phyloP scores from a whole-genome alignment of 352 stramenopile species.

The Phytophthora ohioensis region DNA sequence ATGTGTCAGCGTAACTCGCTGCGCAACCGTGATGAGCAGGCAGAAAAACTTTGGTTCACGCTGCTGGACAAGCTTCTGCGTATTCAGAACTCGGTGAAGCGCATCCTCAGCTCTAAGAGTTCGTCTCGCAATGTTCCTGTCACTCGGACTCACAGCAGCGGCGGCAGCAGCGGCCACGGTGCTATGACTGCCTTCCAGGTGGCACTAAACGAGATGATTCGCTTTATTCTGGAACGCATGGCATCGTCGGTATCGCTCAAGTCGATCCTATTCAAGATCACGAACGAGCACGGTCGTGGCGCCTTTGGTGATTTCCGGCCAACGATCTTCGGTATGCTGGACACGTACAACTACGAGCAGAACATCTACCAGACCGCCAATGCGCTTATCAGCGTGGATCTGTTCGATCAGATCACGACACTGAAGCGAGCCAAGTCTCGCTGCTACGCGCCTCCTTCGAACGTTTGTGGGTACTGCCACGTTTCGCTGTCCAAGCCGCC shows the following conservation, averaged over 20 bases:
- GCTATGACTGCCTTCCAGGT: conserved; percentile 91
- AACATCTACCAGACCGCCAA: conserved; percentile 92
- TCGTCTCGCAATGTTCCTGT: conserved; percentile 60
- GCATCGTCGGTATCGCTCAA: conserved; percentile 93
- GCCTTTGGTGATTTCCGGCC: conserved; percentile 95
- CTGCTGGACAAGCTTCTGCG: conserved; percentile 94
- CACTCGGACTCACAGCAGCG: conserved; percentile 40
- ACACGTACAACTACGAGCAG: conserved; percentile 93
- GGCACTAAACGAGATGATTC: conserved; percentile 92
- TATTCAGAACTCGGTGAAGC: conserved; percentile 92
- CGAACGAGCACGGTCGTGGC: conserved; percentile 93
- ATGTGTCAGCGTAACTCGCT: conserved; percentile 95
- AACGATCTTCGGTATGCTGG: conserved; percentile 95
- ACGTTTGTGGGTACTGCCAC: conserved; percentile 85
- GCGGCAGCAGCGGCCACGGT: conserved; percentile 67
- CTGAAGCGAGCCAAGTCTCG: conserved; percentile 79
- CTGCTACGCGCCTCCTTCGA: conserved; percentile 76
- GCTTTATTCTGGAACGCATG: conserved; percentile 95
- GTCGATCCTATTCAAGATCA: conserved; percentile 96
- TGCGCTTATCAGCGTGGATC: conserved; percentile 81
- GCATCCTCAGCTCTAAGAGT: conserved; percentile 83
- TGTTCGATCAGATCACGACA: conserved; percentile 87
- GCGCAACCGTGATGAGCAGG: conserved; percentile 88
- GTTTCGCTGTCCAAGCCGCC: conserved; percentile 83
- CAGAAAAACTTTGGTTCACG: conserved; percentile 96